These are phyloP conservation scores for Cyberlindnera saturnus DNA, from an alignment of 805 yeast species.

Conservation along the genomic window DNA sequence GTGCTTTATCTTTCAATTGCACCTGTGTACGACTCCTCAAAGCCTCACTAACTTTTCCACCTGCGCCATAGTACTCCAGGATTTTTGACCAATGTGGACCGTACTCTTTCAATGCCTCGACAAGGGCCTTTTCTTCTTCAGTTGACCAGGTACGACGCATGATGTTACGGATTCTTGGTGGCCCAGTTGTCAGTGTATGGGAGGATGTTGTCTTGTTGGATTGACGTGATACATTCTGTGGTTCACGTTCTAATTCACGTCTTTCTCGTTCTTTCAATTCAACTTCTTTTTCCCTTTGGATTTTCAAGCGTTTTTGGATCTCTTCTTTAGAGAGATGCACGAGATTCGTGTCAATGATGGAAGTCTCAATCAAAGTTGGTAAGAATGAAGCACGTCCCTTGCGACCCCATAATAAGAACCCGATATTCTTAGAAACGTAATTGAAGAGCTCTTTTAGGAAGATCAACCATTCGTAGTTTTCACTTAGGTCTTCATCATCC, in stretches of 20 bases:
- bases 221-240: conserved; percentile 6
- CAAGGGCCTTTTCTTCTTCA: conserved; percentile 81
- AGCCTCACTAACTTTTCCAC: conserved; percentile 79
- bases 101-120: conserved; percentile 67
- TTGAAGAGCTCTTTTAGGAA: conserved; percentile 76
- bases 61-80: conserved; percentile 86
- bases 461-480: conserved; percentile 79
- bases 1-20: conserved; percentile 92
- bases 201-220: background rate
- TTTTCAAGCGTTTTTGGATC: conserved; percentile 11
- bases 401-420: conserved; percentile 66
- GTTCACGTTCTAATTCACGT: background rate
- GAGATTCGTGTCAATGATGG: conserved; percentile 2
- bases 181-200: conserved; percentile 3
- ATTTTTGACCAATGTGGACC: conserved; percentile 96
- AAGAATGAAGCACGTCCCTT: conserved; percentile 28
- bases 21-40: conserved; percentile 85
- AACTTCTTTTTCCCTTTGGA: conserved; percentile 11
- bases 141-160: conserved; percentile 76
- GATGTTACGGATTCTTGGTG: conserved; percentile 22
- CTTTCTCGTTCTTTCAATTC: conserved; percentile 14
- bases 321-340: conserved; percentile 18
- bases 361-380: conserved; percentile 7
- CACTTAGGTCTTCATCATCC: conserved; percentile 48
- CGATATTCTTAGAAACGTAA: conserved; percentile 70